Evolutionary conservation across 805 yeast genomes (phyloP).

Genomic region (Schwanniomyces pseudopolymorphus): DNA sequence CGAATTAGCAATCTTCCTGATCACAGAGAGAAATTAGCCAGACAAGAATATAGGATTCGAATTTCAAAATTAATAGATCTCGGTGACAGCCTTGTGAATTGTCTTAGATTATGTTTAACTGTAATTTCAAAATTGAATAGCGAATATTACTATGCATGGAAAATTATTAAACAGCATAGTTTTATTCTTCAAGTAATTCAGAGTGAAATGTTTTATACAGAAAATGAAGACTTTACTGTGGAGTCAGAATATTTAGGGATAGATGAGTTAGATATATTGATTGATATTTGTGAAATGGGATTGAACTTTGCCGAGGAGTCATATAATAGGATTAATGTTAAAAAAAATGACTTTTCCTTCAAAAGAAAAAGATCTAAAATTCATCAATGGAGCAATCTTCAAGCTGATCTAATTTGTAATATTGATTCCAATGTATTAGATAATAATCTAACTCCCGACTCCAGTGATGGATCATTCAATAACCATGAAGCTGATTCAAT

Average conservation of each 20-base stretch:
- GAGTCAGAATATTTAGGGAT: neutral
- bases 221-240: constrained; percentile 6
- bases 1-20: constrained; percentile 2
- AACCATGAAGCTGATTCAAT: neutral
- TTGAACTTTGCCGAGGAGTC: neutral
- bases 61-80: neutral
- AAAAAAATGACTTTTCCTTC: neutral
- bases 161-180: constrained; percentile 33
- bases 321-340: neutral
- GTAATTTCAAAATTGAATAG: constrained; percentile 33
- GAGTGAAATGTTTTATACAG: constrained; percentile 27
- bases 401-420: neutral
- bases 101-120: constrained; percentile 26
- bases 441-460: neutral
- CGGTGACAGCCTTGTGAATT: constrained; percentile 11
- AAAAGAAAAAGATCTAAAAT: neutral
- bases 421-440: neutral
- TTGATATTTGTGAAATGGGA: neutral
- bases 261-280: neutral
- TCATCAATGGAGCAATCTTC: neutral
- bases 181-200: constrained; percentile 27
- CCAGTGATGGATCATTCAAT: neutral
- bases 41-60: neutral
- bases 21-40: neutral
- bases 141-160: constrained; percentile 39